A percentile compares a stretch with the other conserved stretches of the same genome.
phyloP scores from a whole-genome alignment of 106 monocot genomes.

The Apostasia ramifera region DNA sequence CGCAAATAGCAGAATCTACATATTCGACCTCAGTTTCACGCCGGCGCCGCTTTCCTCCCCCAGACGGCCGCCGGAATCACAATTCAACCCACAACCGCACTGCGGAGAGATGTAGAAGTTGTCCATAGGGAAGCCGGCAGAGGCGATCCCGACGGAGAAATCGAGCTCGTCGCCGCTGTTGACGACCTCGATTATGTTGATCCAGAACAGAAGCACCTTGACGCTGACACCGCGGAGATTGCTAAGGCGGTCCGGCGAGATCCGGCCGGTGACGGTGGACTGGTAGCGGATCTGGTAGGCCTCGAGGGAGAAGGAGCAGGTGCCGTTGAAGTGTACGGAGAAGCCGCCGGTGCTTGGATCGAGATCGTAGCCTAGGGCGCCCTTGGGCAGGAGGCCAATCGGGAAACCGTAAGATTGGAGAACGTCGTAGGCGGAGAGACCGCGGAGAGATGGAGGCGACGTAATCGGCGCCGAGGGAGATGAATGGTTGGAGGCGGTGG shows the following conservation, averaged over 20 bases:
- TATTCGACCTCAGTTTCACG: slow-evolving; percentile 3
- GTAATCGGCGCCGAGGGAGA: neutral
- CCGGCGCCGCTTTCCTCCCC: neutral
- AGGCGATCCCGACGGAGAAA: slow-evolving; percentile 54
- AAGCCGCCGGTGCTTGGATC: slow-evolving; percentile 36
- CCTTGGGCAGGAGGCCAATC: slow-evolving; percentile 48
- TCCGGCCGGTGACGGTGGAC: slow-evolving; percentile 31
- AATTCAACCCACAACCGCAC: slow-evolving; percentile 44
- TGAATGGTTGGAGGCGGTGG: neutral
- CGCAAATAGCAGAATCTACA: no score
- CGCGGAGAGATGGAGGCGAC: neutral
- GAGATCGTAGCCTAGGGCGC: slow-evolving; percentile 42
- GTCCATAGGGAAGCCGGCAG: slow-evolving; percentile 29
- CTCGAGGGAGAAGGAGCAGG: slow-evolving; percentile 42
- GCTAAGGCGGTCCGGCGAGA: slow-evolving; percentile 19
- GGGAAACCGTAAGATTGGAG: slow-evolving; percentile 50
- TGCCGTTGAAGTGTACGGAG: slow-evolving; percentile 33
- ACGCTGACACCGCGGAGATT: slow-evolving; percentile 45
- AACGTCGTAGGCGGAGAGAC: slow-evolving; percentile 35
- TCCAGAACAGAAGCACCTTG: slow-evolving; percentile 46
- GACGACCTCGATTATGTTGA: slow-evolving; percentile 42
- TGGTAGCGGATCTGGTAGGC: slow-evolving; percentile 47
- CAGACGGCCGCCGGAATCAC: neutral
- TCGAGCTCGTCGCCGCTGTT: slow-evolving; percentile 28
- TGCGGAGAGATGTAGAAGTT: slow-evolving; percentile 34